Conservation (phyloP, 2,329 filamentous ascomycete genomes). For the Xylariaceae sp. region DNA sequence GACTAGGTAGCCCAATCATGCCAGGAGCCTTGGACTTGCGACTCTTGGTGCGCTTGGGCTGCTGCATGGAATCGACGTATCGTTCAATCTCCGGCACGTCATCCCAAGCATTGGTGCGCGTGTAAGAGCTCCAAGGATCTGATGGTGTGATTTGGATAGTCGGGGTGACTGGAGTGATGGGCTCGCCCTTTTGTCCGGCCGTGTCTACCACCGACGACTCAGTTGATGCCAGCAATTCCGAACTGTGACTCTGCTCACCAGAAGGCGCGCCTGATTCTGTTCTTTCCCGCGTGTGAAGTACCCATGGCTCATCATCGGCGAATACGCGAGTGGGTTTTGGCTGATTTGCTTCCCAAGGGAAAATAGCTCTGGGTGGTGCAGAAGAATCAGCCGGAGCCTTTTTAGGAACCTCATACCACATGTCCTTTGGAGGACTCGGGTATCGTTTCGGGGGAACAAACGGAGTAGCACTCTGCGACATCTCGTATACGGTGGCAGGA, state of each 20-base stretch:
- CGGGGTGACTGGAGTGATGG: slow-evolving; percentile 46
- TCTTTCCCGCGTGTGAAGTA: slow-evolving; percentile 6
- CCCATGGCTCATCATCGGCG: slow-evolving; percentile 45
- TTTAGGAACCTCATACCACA: slow-evolving; percentile 82
- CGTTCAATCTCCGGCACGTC: slow-evolving; percentile 80
- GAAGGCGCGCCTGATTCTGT: slow-evolving; percentile 11
- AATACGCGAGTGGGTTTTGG: slow-evolving; percentile 64
- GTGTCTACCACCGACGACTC: slow-evolving; percentile 35
- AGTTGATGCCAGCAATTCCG: slow-evolving; percentile 25
- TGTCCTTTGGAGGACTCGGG: slow-evolving; percentile 77
- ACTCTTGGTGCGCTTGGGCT: slow-evolving; percentile 44
- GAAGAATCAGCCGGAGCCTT: slow-evolving; percentile 51
- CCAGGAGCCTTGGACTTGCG: slow-evolving; percentile 25
- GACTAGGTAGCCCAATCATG: slow-evolving; percentile 21
- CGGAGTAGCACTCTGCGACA: slow-evolving; percentile 70
- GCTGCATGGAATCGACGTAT: slow-evolving; percentile 76
- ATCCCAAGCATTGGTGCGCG: slow-evolving; percentile 88
- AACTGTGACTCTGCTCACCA: slow-evolving; percentile 15
- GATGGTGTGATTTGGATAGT: slow-evolving; percentile 43
- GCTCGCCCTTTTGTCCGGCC: slow-evolving; percentile 37
- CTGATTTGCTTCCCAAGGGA: slow-evolving; percentile 81
- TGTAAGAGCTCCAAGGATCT: slow-evolving; percentile 69
- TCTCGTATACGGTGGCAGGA: slow-evolving; percentile 72
- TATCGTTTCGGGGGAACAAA: slow-evolving; percentile 76
- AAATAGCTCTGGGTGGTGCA: slow-evolving; percentile 65